These are phyloP conservation scores for Xylariaceae sp. DNA, from an alignment of 2,329 filamentous ascomycete genomes.

Conservation along the genomic window DNA sequence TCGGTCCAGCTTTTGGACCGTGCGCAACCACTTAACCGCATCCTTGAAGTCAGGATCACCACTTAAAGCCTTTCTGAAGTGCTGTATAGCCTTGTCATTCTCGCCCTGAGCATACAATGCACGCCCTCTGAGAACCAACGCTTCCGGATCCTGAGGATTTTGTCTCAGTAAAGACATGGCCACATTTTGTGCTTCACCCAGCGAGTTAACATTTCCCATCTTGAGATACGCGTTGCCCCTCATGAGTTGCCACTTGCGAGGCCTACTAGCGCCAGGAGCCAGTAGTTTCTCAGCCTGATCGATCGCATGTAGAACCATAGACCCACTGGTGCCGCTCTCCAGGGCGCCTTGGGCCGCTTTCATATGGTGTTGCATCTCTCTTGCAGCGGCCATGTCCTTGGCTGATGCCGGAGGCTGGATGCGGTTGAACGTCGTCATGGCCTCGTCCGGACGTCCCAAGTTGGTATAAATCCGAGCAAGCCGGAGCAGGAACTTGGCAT, in stretches of 20 bases:
- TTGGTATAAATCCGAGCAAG: conserved; percentile 85
- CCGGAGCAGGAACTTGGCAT: conserved; percentile 81
- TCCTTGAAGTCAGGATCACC: conserved; percentile 89
- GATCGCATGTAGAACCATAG: conserved; percentile 86
- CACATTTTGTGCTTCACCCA: conserved; percentile 88
- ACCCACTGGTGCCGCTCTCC: conserved; percentile 69
- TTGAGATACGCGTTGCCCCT: conserved; percentile 86
- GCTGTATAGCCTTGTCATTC: conserved; percentile 88
- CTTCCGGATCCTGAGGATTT: conserved; percentile 91
- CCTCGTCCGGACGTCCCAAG: conserved; percentile 80
- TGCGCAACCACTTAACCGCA: conserved; percentile 81
- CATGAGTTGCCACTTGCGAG: conserved; percentile 91
- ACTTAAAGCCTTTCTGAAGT: conserved; percentile 82
- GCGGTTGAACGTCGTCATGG: conserved; percentile 72
- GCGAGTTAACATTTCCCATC: conserved; percentile 82
- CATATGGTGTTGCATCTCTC: conserved; percentile 79
- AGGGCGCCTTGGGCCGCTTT: conserved; percentile 73
- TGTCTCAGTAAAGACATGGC: conserved; percentile 79
- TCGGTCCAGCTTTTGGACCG: conserved; percentile 84
- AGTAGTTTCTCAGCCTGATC: conserved; percentile 83
- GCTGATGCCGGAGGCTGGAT: conserved; percentile 76
- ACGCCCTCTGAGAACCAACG: conserved; percentile 80
- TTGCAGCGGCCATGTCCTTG: conserved; percentile 79
- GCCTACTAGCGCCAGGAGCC: conserved; percentile 68
- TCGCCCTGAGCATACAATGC: conserved; percentile 88